phyloP scores from a whole-genome alignment of 768 basidiomycete genomes.

The Phanerochaete sordida region DNA sequence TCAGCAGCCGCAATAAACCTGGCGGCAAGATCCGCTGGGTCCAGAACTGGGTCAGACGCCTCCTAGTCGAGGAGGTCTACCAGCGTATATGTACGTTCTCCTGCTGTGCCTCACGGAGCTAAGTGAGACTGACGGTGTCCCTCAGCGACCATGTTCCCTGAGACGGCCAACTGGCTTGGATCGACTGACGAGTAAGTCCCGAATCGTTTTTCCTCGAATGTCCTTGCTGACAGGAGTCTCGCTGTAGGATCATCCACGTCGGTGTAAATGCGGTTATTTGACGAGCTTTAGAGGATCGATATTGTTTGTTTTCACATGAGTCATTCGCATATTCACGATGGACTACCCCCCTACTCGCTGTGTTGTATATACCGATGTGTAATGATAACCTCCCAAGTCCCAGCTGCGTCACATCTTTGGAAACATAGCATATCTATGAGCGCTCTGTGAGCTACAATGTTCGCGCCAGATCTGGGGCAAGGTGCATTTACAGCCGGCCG shows the following conservation, averaged over 20 bases:
- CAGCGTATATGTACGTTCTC: constrained; percentile 44
- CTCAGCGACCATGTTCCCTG: constrained; percentile 59
- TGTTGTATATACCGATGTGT: too few species aligned
- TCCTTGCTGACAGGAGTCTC: not conserved
- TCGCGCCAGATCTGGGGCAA: too few species aligned
- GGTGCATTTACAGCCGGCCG: too few species aligned
- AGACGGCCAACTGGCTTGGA: constrained; percentile 54
- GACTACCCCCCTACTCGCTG: too few species aligned
- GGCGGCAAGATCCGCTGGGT: constrained; percentile 31
- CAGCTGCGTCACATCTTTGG: too few species aligned
- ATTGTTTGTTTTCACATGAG: not conserved
- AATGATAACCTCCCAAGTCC: too few species aligned
- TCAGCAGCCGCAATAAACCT: constrained; percentile 37
- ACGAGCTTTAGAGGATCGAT: not conserved
- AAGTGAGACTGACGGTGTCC: not conserved
- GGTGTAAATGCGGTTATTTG: constrained; percentile 53
- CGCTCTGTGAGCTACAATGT: too few species aligned
- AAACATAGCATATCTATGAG: too few species aligned
- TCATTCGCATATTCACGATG: too few species aligned
- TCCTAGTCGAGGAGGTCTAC: constrained; percentile 63
- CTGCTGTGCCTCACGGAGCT: not conserved
- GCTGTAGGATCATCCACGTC: constrained; percentile 50
- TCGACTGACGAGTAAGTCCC: constrained; percentile 51
- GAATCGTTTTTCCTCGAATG: not conserved
- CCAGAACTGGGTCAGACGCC: constrained; percentile 40